Percentiles rank a stretch among this genome's conserved stretches.
Conservation (phyloP, 2,329 filamentous ascomycete species). For the Alternaria hordeiaustralica region DNA sequence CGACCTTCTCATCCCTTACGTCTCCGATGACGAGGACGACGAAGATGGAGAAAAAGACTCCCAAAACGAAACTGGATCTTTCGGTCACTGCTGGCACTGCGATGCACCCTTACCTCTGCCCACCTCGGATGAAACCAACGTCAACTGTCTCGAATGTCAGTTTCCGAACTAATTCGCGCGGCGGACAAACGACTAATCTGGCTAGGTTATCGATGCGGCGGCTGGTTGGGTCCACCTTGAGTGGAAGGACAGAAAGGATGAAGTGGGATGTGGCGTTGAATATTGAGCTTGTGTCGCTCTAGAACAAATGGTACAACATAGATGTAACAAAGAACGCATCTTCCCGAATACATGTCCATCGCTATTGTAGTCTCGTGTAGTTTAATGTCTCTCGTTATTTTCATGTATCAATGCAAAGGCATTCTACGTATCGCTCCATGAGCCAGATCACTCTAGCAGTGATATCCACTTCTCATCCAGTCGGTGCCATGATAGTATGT, state of each 20-base stretch:
- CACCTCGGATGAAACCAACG: not conserved
- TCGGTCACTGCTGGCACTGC: conserved; percentile 14
- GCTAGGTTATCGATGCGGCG: not conserved
- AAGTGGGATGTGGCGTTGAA: not conserved
- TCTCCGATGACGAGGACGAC: not conserved
- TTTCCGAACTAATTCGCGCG: conserved; percentile 2
- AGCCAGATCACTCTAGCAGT: not conserved
- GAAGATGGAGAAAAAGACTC: not conserved
- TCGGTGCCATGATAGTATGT: not conserved
- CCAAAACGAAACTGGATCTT: not conserved
- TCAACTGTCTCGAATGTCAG: conserved; percentile 4
- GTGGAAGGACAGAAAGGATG: not conserved
- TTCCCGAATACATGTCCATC: too few species aligned
- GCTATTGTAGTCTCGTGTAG: too few species aligned
- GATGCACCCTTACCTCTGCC: not conserved
- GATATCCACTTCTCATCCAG: not conserved
- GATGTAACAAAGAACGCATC: too few species aligned
- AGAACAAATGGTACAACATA: not conserved
- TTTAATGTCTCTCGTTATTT: not conserved
- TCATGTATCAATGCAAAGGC: not conserved
- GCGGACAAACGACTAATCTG: not conserved
- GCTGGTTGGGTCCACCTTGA: not conserved
- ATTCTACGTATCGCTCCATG: not conserved
- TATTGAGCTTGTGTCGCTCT: not conserved
- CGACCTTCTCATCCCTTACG: not conserved